Base-by-base conservation (phyloP, 2,329 filamentous ascomycete genomes). In the Aspergillus glaucus region DNA sequence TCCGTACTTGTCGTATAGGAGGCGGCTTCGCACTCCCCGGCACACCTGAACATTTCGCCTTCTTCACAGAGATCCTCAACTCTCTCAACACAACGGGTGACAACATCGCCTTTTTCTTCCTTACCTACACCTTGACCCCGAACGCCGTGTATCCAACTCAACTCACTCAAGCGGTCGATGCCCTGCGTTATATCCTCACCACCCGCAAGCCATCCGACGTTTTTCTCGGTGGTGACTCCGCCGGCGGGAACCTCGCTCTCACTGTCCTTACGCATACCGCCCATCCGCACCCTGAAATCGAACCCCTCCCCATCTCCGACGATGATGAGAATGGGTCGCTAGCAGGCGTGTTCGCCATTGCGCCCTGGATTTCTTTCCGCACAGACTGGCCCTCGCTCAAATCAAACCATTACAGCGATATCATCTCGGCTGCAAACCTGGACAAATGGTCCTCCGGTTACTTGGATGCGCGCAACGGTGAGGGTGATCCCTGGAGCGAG, bases 361-460 rank as follows among this genome's bases (percentile, higher is more conserved):
- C 73, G 1, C 80, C 81, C 0, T 85, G 81, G 81, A 62, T 73
- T 4, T 72, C 70, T 14, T 79, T 81, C 58, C 61, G 62, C 37
- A 40, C 37, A 12, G 19, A 40, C 37, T 68, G 71, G 30, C 59
- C 66, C 1, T 71, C 72, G 4, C 72, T 72, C 45, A 55, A 58
- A 17, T 56, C 60, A 6, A 80, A 81, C 52, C 65, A 62, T 3
- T 66, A 70, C 39, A 76, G 73, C 53, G 80, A 83, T 61, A 61
- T 76, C 46, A 65, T 82, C 24, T 63, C 70, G 12, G 50, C 55
- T 0, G 52, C 51, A 0, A 55, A 62, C 0, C 64, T 73, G 14
- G 55, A 56, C 2, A 60, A 62, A 3, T 82, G 78, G 78, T 63
- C 69, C 3, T 43, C 47, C 3, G 63, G 70, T 3, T 81, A 78